Evolutionary conservation across 106 monocot genomes (phyloP).

Genomic region (Agapanthus africanus): DNA sequence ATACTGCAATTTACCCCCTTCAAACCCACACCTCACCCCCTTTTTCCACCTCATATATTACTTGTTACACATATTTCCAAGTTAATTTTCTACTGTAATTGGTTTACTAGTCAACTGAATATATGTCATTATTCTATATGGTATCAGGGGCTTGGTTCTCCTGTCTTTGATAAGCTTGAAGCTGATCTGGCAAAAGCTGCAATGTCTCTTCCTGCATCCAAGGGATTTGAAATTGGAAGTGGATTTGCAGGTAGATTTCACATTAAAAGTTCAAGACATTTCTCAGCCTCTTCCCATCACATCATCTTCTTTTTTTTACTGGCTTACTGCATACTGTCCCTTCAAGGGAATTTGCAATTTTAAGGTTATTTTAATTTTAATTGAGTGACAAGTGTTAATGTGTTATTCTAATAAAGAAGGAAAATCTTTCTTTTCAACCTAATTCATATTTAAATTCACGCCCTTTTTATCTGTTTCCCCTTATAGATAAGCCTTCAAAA

Average conservation of each 20-base stretch:
- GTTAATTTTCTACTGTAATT: background rate
- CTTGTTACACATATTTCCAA: background rate
- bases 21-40: too few species aligned
- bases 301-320: too few species aligned
- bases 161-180: conserved; percentile 98
- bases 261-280: background rate
- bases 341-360: too few species aligned
- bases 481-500: background rate
- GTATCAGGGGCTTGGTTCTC: conserved; percentile 80
- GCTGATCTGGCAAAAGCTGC: conserved; percentile 81
- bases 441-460: too few species aligned
- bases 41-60: too few species aligned
- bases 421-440: too few species aligned
- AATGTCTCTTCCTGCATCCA: conserved; percentile 90
- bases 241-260: conserved; percentile 71
- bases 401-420: too few species aligned
- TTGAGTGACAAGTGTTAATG: too few species aligned
- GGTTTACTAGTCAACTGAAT: too few species aligned
- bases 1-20: background rate
- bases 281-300: background rate
- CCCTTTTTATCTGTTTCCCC: too few species aligned
- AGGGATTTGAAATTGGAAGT: conserved; percentile 96
- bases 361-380: too few species aligned
- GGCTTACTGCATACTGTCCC: too few species aligned
- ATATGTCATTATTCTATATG: background rate